Percentiles rank a stretch among this genome's conserved stretches.
These are phyloP conservation scores for Didymella segeticola DNA, from an alignment of 2,329 filamentous ascomycete genomes.

Conservation along the genomic window DNA sequence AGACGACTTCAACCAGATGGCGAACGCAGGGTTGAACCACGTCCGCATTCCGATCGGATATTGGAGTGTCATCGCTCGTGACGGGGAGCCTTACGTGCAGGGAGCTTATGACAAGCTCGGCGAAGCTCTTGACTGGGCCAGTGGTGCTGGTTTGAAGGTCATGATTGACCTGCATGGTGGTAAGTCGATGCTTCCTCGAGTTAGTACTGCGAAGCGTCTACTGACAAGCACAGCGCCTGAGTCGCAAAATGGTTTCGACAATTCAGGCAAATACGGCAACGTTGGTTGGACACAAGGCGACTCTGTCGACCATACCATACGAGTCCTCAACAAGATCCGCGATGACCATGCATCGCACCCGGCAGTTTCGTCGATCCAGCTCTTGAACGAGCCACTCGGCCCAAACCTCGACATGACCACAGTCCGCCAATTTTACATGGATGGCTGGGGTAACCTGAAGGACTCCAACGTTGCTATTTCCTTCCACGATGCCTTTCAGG, in stretches of 20 bases:
- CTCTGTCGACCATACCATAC: slow-evolving; percentile 49
- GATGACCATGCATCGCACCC: slow-evolving; percentile 55
- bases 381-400: slow-evolving; percentile 58
- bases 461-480: slow-evolving; percentile 52
- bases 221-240: slow-evolving; percentile 55
- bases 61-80: slow-evolving; percentile 63
- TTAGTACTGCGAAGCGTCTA: background rate
- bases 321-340: slow-evolving; percentile 55
- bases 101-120: slow-evolving; percentile 67
- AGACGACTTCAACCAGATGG: slow-evolving; percentile 63
- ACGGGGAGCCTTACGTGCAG: slow-evolving; percentile 67
- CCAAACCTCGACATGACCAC: slow-evolving; percentile 51
- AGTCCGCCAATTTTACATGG: slow-evolving; percentile 56
- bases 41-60: slow-evolving; percentile 71
- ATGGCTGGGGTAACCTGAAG: slow-evolving; percentile 56
- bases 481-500: slow-evolving; percentile 57
- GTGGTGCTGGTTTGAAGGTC: slow-evolving; percentile 64
- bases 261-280: slow-evolving; percentile 61
- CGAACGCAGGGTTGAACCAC: slow-evolving; percentile 65
- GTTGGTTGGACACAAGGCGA: slow-evolving; percentile 56
- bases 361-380: slow-evolving; percentile 55
- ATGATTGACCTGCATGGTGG: slow-evolving; percentile 73
- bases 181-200: slow-evolving; percentile 45
- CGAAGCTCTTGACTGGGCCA: slow-evolving; percentile 65
- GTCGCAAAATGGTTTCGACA: slow-evolving; percentile 73